Base-by-base conservation (phyloP, 2,329 filamentous ascomycete species). In the Monosporascus sp. region DNA sequence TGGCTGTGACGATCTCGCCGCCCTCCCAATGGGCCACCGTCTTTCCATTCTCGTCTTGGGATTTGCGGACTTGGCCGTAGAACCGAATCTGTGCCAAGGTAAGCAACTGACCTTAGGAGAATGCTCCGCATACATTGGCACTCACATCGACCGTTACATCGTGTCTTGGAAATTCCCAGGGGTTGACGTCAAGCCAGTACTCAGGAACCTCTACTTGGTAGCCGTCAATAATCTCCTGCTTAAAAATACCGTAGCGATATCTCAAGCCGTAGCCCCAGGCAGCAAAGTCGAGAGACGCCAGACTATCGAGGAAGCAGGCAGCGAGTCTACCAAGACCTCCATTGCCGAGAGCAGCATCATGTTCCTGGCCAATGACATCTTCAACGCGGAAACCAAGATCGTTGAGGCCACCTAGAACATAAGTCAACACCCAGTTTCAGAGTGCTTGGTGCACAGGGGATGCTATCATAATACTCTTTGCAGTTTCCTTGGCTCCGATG, bases 171-270 rank as follows among this genome's bases (percentile, higher is more conserved):
- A 97, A 99, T 70, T 99, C 94, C 94, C 94, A 99, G 1, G 94
- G 94, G 72, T 99, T 99, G 73, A 97, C 97, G 70, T 97, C 94
- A 51, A 99, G 83, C 94, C 94, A 99, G 75, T 99, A 97, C 70
- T 99, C 94, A 20, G 94, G 94, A 54, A 97, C 89, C 68, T 99
- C 94, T 59, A 99, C 91, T 72, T 99, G 94, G 70, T 97, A 99
- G 53, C 94, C 94, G 66, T 97, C 89, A 55, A 97, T 86, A 64
- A 99, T 97, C 76, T 97, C 94, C 76, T 99, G 94, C 77, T 97
- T 97, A 84, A 99, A 99, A 70, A 99, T 99, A 68, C 89, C 89
- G 69, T 97, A 97, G 70, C 91, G 82, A 77, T 99, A 99, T 66
- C 94, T 85, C 61, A 99, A 77, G 52, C 93, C 94, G 65, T 99